Base-by-base conservation (phyloP, 208 protist genomes). In the Acanthamoeba triangularis region DNA sequence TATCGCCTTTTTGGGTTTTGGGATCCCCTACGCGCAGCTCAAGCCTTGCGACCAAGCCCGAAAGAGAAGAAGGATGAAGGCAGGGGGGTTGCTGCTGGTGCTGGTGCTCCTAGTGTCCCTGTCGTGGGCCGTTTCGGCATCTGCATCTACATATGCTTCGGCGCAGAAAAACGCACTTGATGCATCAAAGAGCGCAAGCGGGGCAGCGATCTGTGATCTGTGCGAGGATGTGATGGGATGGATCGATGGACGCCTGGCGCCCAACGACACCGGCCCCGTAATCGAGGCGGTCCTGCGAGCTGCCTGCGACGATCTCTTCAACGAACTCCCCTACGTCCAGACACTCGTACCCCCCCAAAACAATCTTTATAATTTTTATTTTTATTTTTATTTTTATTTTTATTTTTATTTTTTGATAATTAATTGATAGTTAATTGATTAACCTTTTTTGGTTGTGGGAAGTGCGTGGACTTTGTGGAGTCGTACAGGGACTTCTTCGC, bases 211-310 rank as follows among this genome's bases (percentile, higher is more conserved):
- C 2, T 85, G 76, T 41, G 76, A 85, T 35, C 23, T 85, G 76
- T 85, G 76, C 76, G 76, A 59, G 25, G 20, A 85, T 14, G 25
- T 85, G 35, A 59, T 85, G 76, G 25, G 30, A 16, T 85, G 76
- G 76, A 35, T 85, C 6, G 76, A 85, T 33, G 76, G 28, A 33
- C 44, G 25, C 6, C 20, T 85, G 13, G 37, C 35, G 10, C 37
- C 35, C 76, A 85, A 85, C 76, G 37, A 35, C 44, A 85, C 44
- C 18, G 76, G 10, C 6, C 28, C 20, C 44, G 35, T 16, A 16
- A 85, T 85, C 76, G 76, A 85, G 41, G 76, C 76, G 8, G 23
- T 35, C 44, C 76, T 85, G 4, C 44, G 47, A 18, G 47, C 35
- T 33, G 76, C 20, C 4, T 85, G 76, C 76, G 30, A 59, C 25